phyloP scores from a whole-genome alignment of 306 rosid species.

The Carpinus fangiana region DNA sequence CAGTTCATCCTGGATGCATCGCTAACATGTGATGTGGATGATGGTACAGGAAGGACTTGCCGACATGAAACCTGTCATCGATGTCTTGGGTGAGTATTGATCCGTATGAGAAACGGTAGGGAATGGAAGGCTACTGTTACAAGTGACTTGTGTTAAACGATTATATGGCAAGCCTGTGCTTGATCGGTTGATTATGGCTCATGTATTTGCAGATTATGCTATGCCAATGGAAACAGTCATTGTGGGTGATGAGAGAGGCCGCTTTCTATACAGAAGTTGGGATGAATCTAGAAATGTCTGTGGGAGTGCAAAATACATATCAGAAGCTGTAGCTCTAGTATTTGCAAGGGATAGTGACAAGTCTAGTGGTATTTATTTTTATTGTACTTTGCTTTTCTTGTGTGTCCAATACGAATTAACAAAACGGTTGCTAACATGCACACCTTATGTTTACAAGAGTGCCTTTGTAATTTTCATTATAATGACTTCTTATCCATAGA shows the following conservation, averaged over 20 bases:
- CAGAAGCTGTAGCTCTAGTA: slow-evolving; percentile 72
- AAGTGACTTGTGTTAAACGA: background rate
- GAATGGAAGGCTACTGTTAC: background rate
- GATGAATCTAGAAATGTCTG: slow-evolving; percentile 37
- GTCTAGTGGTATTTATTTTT: slow-evolving; percentile 45
- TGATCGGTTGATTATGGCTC: slow-evolving; percentile 1
- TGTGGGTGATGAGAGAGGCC: slow-evolving; percentile 72
- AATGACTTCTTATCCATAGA: too few species aligned
- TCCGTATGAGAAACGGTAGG: background rate
- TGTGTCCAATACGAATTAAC: background rate
- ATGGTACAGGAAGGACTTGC: slow-evolving; percentile 38
- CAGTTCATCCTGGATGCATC: background rate
- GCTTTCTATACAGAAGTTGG: slow-evolving; percentile 43
- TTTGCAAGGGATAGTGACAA: slow-evolving; percentile 64
- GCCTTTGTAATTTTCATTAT: background rate
- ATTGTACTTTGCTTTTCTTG: slow-evolving; percentile 6
- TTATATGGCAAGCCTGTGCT: slow-evolving; percentile 1
- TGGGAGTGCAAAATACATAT: slow-evolving; percentile 26
- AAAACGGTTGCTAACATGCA: background rate
- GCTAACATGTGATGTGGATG: slow-evolving; percentile 9
- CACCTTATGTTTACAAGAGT: background rate
- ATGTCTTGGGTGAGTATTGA: slow-evolving; percentile 45
- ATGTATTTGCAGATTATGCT: slow-evolving; percentile 57
- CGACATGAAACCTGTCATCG: slow-evolving; percentile 42
- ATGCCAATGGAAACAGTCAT: slow-evolving; percentile 72